A percentile compares a stretch with the other conserved stretches of the same genome.
Conservation (phyloP, 2,329 filamentous ascomycete species). For the Penicillium sp. region DNA sequence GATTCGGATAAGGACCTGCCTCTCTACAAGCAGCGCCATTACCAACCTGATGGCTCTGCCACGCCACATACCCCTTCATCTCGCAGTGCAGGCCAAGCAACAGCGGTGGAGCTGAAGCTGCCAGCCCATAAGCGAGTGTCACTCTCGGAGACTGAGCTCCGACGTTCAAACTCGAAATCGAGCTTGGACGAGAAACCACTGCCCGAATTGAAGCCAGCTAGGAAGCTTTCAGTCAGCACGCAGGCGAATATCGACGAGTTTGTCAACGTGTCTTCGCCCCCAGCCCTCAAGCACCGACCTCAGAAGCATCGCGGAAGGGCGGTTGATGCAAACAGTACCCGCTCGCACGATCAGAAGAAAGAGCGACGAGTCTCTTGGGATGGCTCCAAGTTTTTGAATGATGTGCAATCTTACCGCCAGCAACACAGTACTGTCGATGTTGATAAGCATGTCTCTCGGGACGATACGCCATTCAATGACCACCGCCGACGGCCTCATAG, state of each 20-base stretch:
- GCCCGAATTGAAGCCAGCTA: slow-evolving; percentile 35
- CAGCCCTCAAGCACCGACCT: slow-evolving; percentile 45
- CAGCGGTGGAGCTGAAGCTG: slow-evolving; percentile 44
- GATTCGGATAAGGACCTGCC: slow-evolving; percentile 18
- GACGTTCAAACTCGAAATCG: slow-evolving; percentile 39
- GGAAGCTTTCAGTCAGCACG: slow-evolving; percentile 39
- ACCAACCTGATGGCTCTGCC: slow-evolving; percentile 14
- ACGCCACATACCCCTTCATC: slow-evolving; percentile 38
- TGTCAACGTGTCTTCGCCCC: slow-evolving; percentile 42
- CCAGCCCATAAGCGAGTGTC: slow-evolving; percentile 47
- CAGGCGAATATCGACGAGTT: slow-evolving; percentile 34
- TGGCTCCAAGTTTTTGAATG: slow-evolving; percentile 40
- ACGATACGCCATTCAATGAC: slow-evolving; percentile 27
- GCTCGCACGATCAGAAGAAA: slow-evolving; percentile 32
- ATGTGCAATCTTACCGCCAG: slow-evolving; percentile 25
- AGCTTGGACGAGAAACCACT: slow-evolving; percentile 39
- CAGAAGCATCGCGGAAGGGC: slow-evolving; percentile 44
- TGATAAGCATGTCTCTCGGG: slow-evolving; percentile 22
- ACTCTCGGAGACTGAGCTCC: slow-evolving; percentile 42
- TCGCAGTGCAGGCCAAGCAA: slow-evolving; percentile 30
- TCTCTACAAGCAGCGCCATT: slow-evolving; percentile 17
- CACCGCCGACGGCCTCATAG: slow-evolving; percentile 23
- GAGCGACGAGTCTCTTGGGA: slow-evolving; percentile 46
- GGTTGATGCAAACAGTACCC: slow-evolving; percentile 27
- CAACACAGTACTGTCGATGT: slow-evolving; percentile 16